These are phyloP conservation scores for Eremomyces bilateralis DNA, from an alignment of 495 filamentous ascomycete species.

Conservation along the genomic window DNA sequence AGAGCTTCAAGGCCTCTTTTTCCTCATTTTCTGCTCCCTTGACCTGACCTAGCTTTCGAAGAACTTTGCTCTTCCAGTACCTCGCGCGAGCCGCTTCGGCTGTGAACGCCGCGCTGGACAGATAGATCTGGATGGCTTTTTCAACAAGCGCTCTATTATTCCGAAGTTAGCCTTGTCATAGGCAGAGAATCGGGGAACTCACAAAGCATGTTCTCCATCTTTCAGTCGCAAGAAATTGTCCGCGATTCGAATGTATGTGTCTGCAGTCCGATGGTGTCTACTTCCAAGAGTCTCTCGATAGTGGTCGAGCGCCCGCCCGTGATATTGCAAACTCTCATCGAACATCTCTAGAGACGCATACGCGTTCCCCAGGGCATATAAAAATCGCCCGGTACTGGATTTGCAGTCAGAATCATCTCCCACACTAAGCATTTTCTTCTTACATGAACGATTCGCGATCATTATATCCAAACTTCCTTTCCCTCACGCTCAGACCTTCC, in stretches of 20 bases:
- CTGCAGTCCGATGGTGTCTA: constrained; percentile 13
- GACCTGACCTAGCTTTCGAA: neutral
- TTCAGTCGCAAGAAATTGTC: constrained; percentile 13
- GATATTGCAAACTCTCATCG: constrained; percentile 14
- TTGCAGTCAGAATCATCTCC: constrained; percentile 1
- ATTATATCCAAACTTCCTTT: constrained; percentile 7
- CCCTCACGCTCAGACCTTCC: constrained; percentile 7
- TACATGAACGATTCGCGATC: constrained; percentile 13
- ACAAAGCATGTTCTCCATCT: constrained; percentile 11
- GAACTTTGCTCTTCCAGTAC: neutral
- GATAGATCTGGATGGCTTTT: constrained; percentile 5
- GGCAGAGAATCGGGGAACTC: constrained; percentile 3
- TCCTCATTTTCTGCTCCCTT: too few species aligned
- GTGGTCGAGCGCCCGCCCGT: constrained; percentile 10
- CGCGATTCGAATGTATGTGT: constrained; percentile 14
- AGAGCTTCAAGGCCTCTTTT: neutral
- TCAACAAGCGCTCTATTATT: neutral
- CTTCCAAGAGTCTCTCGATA: constrained; percentile 14
- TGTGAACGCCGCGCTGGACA: neutral
- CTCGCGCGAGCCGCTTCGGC: constrained; percentile 3
- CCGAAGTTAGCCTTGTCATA: neutral
- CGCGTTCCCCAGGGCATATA: constrained; percentile 17
- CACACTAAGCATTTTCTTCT: neutral
- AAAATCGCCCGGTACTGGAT: constrained; percentile 14
- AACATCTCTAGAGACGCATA: constrained; percentile 5